Base-by-base conservation (phyloP, 352 stramenopile species). In the Albugo laibachii region DNA sequence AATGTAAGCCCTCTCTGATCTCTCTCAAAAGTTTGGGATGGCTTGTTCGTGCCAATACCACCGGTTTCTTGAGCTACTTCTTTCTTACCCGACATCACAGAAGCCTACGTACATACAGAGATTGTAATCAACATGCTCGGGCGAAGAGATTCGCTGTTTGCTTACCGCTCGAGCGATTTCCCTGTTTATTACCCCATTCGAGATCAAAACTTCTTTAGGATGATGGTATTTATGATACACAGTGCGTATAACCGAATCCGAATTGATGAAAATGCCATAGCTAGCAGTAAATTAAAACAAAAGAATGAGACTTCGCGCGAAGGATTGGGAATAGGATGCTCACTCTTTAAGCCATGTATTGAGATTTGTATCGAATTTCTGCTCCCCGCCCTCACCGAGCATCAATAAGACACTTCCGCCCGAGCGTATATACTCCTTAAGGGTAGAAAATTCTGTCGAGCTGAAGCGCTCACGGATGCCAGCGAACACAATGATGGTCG, bases 161-260 rank as follows among this genome's bases (percentile, higher is more conserved):
- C 24, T 31, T 31, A 76, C 72, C 62, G 84, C 61, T 36, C 76
- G 68, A 10, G 75, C 80, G 46, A 98, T 80, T 53, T 95, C 84
- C 31, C 80, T 70, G 55, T 97, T 94, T 10, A 98, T 69, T 36
- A 98, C 73, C 43, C 92, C 92, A 48, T 93, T 95, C 1, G 80
- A 87, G 24, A 98, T 91, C 47, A 96, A 75, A 16, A 92, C 88
- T 58, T 98, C 89, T 53, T 97, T 97, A 1, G 92, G 92, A 53
- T 98, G 92, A 38, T 96, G 71, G 53, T 97, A 98, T 60, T 97
- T 97, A 68, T 97, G 83, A 58, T 96, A 97, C 19, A 95, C 82
- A 12, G 82, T 93, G 39, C 91, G 68, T 27, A 95, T 86, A 4
- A 97, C 83, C 13, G 66, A 73, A 52, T 97, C 87, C 15, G 66